Base-by-base conservation (phyloP, 164 flowering plant species). In the Chimonanthus praecox region DNA sequence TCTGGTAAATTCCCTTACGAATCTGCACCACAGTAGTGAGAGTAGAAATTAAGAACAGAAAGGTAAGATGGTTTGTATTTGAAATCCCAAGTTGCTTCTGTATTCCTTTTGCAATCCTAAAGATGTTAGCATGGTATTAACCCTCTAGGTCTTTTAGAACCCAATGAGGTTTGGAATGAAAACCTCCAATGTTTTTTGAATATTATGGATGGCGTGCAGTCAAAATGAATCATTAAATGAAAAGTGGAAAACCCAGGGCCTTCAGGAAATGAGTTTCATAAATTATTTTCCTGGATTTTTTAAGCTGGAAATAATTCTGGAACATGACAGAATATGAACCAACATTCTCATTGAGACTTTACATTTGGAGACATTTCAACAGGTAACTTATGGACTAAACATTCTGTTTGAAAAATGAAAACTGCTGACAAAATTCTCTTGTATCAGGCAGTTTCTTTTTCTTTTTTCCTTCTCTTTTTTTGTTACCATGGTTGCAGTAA, bases 1-100 rank as follows among this genome's bases (percentile, higher is more conserved):
- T 83, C 74, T 84, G 87, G 64, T 73, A 71, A 50, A 86, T 91
- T 20, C 99, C 99, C 78, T 86, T 91, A 78, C 87, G 82, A 13
- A 94, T 94, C 98, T 94, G 84, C 73, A 74, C 11, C 73, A 54
- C 16, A 51, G 16, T 10, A 68, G 20, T 6, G 46, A 9, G 54
- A 5, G 60, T n/a, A 54, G 47, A 8, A 68, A 33, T 58, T 45
- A 67, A 49, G 8, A 62, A 45, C 11, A 63, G 13, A 66, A 7
- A 7, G 15, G 6, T 13, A 45, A 44, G n/a, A 45, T 13, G 5
- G 15, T 54, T 54, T 5, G 15, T 43, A 66, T 2, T 44, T 33
- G 47, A 65, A 33, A 44, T 11, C 15, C 68, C 44, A 13, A 15
- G n/a, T 11, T 6, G 60, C n/a, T 5, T 7, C 16, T 54, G 4